phyloP scores from a whole-genome alignment of 495 filamentous ascomycete genomes.

The Penicillium crystallinum region DNA sequence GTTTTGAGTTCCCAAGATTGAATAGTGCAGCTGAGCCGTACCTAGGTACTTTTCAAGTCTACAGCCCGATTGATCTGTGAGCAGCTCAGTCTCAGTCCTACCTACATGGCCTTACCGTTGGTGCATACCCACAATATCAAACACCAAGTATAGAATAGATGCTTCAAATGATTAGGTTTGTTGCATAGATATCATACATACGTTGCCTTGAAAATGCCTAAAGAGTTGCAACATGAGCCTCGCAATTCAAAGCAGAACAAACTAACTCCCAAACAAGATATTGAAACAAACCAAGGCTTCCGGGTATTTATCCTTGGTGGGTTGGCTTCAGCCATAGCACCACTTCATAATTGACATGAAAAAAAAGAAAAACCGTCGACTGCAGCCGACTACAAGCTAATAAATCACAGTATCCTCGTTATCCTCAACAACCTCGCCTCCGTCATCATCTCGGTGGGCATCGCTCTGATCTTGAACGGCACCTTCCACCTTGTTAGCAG shows the following conservation, averaged over 20 bases:
- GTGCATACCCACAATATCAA: background rate
- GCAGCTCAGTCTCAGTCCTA: no score
- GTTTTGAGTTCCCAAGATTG: no score
- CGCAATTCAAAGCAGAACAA: background rate
- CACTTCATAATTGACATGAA: background rate
- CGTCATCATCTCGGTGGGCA: slow-evolving; percentile 51
- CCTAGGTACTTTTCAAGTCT: no score
- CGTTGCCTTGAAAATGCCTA: background rate
- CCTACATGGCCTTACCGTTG: background rate
- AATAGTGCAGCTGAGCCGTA: no score
- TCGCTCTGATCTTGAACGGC: slow-evolving; percentile 20
- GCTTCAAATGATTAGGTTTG: background rate
- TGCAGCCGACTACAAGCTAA: slow-evolving; percentile 36
- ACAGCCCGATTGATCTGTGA: no score
- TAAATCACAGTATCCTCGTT: slow-evolving; percentile 86
- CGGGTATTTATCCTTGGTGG: background rate
- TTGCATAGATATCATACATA: background rate
- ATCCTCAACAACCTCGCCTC: slow-evolving; percentile 67
- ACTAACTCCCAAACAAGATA: background rate
- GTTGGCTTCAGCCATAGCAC: background rate
- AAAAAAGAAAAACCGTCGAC: background rate
- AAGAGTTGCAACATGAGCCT: background rate
- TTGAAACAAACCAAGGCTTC: background rate
- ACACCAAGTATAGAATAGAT: background rate
- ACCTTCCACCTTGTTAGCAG: slow-evolving; percentile 15